phyloP scores from a whole-genome alignment of 345 rosid species.

The Rhizophora apiculata region DNA sequence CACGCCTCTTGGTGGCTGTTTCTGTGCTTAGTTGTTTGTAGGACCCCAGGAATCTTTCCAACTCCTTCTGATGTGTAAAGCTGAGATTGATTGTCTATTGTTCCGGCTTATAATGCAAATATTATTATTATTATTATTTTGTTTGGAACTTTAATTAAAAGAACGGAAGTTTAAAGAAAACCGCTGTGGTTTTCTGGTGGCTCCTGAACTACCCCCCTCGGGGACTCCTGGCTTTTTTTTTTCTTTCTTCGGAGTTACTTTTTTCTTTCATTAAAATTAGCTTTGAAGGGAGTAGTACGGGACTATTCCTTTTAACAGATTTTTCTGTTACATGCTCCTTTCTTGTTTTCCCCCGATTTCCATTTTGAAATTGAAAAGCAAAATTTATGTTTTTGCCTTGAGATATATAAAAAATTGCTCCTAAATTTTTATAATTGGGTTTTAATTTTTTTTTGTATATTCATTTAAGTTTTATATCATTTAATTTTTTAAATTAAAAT shows the following conservation, averaged over 20 bases:
- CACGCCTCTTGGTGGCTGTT: no score
- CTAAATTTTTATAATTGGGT: no score
- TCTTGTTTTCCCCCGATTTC: no score
- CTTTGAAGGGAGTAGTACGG: slow-evolving; percentile 16
- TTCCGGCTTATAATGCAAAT: background rate
- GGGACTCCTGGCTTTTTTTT: background rate
- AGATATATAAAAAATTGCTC: no score
- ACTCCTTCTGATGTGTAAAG: slow-evolving; percentile 10
- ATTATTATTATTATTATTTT: no score
- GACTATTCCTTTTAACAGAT: background rate
- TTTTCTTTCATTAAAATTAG: slow-evolving; percentile 11
- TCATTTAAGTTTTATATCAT: no score
- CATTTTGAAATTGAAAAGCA: no score
- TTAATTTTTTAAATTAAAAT: no score
- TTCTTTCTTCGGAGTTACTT: slow-evolving; percentile 7
- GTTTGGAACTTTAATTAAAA: background rate
- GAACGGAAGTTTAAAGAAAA: background rate
- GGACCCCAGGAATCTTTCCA: slow-evolving; percentile 7
- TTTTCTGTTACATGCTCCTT: background rate
- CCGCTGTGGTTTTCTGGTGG: no score
- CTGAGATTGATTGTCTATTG: background rate
- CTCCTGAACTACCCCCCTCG: no score
- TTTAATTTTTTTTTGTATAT: no score
- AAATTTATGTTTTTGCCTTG: background rate
- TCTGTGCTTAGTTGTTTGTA: background rate